phyloP scores from a whole-genome alignment of 2,329 filamentous ascomycete species.

The Exophiala sp. region DNA sequence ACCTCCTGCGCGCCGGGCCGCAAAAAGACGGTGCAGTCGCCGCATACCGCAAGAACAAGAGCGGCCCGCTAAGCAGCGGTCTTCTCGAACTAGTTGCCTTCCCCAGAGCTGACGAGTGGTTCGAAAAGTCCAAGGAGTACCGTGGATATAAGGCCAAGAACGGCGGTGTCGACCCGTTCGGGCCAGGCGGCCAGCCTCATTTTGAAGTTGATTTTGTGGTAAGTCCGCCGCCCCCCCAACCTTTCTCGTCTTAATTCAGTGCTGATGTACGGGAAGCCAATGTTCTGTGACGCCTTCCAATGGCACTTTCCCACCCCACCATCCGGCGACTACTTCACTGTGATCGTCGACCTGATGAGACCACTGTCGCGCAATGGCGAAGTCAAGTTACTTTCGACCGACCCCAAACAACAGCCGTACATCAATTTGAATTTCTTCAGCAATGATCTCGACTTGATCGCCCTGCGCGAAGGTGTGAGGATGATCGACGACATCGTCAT shows the following conservation, averaged over 20 bases:
- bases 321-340: slow-evolving; percentile 52
- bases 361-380: slow-evolving; percentile 44
- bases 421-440: slow-evolving; percentile 47
- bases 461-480: slow-evolving; percentile 56
- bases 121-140: slow-evolving; percentile 51
- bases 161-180: slow-evolving; percentile 51
- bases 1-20: slow-evolving; percentile 38
- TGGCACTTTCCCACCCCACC: slow-evolving; percentile 46
- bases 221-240: no score
- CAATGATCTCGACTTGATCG: slow-evolving; percentile 53
- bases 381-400: slow-evolving; percentile 41
- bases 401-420: slow-evolving; percentile 38
- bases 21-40: slow-evolving; percentile 34
- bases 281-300: slow-evolving; percentile 54
- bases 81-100: slow-evolving; percentile 54
- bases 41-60: slow-evolving; percentile 39
- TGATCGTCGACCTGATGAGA: slow-evolving; percentile 53
- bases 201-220: slow-evolving; percentile 61
- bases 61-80: slow-evolving; percentile 41
- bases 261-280: slow-evolving; percentile 28
- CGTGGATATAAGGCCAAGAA: slow-evolving; percentile 41
- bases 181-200: slow-evolving; percentile 56
- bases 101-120: slow-evolving; percentile 53
- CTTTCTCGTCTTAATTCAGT: no score
- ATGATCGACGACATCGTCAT: slow-evolving; percentile 55